phyloP scores from a whole-genome alignment of 139 green algal genomes.

The Zygnema circumcarinatum region DNA sequence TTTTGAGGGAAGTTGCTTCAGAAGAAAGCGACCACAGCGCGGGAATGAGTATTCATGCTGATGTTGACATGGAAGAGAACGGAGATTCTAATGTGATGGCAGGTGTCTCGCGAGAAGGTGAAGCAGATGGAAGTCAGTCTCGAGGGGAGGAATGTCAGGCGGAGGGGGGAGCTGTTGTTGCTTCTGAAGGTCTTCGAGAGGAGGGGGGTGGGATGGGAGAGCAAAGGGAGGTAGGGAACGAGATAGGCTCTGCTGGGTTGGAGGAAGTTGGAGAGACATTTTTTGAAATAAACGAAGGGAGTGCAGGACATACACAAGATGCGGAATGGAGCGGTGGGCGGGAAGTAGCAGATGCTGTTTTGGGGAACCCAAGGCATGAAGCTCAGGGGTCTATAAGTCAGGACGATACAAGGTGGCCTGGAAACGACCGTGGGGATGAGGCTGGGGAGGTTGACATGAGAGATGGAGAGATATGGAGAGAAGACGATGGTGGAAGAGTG shows the following conservation, averaged over 20 bases:
- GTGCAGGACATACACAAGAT: too few species aligned
- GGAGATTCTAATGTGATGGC: background rate
- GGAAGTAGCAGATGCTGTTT: too few species aligned
- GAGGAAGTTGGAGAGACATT: background rate
- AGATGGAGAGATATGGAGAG: too few species aligned
- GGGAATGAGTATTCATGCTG: background rate
- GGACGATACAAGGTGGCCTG: too few species aligned
- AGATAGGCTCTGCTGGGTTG: background rate
- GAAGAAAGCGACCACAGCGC: background rate
- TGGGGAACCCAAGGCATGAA: background rate
- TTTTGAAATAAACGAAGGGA: too few species aligned
- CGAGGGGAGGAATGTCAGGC: too few species aligned
- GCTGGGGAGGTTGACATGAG: too few species aligned
- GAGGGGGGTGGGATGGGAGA: background rate
- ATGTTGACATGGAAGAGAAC: background rate
- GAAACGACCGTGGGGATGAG: too few species aligned
- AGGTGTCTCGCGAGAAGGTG: background rate
- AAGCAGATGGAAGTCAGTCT: background rate
- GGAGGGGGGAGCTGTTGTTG: too few species aligned
- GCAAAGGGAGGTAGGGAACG: background rate
- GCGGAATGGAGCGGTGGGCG: too few species aligned
- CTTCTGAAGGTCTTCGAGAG: background rate
- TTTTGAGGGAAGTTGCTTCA: background rate
- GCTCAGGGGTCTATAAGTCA: background rate
- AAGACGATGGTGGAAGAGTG: too few species aligned